Percentiles rank a stretch among this genome's conserved stretches.
Conservation (phyloP, 1,284 basidiomycete species). For the Volvariella surrecta region DNA sequence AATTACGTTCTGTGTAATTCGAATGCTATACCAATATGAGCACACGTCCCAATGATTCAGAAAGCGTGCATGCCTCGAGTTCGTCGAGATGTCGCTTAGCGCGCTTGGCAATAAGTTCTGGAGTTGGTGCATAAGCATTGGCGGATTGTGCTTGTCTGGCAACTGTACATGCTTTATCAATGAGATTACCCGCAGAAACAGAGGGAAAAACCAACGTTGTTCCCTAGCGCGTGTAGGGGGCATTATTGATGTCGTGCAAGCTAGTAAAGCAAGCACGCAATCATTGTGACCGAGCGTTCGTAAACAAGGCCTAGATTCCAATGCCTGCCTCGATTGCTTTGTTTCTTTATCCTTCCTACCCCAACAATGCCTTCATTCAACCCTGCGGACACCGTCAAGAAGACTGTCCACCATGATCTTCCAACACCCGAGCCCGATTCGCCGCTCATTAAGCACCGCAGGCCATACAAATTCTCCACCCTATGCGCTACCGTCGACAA, state of each 20-base stretch:
- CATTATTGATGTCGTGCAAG: constrained; percentile 19
- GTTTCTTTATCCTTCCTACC: too few relatives aligned
- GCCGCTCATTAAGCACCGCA: constrained; percentile 44
- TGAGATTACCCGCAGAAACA: constrained; percentile 6
- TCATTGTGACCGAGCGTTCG: constrained; percentile 3
- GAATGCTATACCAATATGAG: constrained; percentile 43
- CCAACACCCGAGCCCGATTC: constrained; percentile 76
- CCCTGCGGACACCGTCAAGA: constrained; percentile 20
- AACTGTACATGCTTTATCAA: constrained; percentile 19
- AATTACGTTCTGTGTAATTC: constrained; percentile 63
- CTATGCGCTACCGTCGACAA: constrained; percentile 90
- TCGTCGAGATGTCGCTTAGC: constrained; percentile 72
- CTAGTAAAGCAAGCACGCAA: constrained; percentile 8
- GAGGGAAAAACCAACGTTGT: constrained; percentile 25
- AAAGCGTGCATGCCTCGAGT: constrained; percentile 51
- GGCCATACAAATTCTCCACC: constrained; percentile 77
- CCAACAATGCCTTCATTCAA: constrained; percentile 22
- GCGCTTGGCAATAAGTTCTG: constrained; percentile 65
- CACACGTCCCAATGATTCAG: neutral
- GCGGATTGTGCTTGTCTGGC: constrained; percentile 33
- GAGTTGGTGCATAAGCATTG: constrained; percentile 41
- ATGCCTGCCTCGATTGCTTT: too few relatives aligned
- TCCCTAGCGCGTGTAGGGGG: constrained; percentile 38
- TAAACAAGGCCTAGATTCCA: too few relatives aligned
- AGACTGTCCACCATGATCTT: constrained; percentile 24